These are phyloP conservation scores for Populus tremula DNA, from an alignment of 345 rosid genomes.

Conservation along the genomic window DNA sequence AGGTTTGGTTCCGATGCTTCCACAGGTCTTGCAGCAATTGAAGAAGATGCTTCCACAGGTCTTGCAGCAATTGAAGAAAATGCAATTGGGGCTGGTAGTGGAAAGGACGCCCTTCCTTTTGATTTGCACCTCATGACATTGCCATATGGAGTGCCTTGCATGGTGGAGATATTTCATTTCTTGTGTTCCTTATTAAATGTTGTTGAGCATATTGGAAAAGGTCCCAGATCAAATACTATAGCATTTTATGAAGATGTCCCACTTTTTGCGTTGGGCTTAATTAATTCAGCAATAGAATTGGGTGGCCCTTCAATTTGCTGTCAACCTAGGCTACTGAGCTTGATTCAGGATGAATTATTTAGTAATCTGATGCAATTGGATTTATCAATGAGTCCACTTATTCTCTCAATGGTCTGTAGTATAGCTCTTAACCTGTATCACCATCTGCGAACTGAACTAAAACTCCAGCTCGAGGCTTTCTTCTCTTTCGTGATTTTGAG, in stretches of 20 bases:
- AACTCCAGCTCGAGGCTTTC: slow-evolving; percentile 97
- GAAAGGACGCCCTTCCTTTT: slow-evolving; percentile 59
- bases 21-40: slow-evolving; percentile 43
- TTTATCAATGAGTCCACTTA: slow-evolving; percentile 90
- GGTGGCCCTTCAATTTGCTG: slow-evolving; percentile 71
- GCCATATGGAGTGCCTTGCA: slow-evolving; percentile 92
- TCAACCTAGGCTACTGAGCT: slow-evolving; percentile 83
- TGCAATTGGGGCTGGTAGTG: slow-evolving; percentile 48
- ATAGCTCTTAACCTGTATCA: slow-evolving; percentile 91
- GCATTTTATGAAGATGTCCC: slow-evolving; percentile 98
- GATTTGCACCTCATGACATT: slow-evolving; percentile 83
- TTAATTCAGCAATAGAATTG: slow-evolving; percentile 92
- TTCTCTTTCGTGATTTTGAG: slow-evolving; percentile 92
- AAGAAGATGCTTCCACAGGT: slow-evolving; percentile 57
- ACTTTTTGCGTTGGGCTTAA: slow-evolving; percentile 86
- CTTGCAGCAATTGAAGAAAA: slow-evolving; percentile 60
- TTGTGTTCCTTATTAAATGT: slow-evolving; percentile 75
- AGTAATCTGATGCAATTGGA: slow-evolving; percentile 92
- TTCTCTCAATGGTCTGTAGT: slow-evolving; percentile 94
- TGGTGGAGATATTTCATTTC: slow-evolving; percentile 97
- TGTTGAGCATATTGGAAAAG: slow-evolving; percentile 75
- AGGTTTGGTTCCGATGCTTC: slow-evolving; percentile 56
- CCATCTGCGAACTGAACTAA: slow-evolving; percentile 75
- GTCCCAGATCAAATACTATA: slow-evolving; percentile 66
- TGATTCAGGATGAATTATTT: slow-evolving; percentile 93